A percentile compares a stretch with the other conserved stretches of the same genome.
Conservation (phyloP, 108 stramenopile species). For the Nannochloropsis salina region DNA sequence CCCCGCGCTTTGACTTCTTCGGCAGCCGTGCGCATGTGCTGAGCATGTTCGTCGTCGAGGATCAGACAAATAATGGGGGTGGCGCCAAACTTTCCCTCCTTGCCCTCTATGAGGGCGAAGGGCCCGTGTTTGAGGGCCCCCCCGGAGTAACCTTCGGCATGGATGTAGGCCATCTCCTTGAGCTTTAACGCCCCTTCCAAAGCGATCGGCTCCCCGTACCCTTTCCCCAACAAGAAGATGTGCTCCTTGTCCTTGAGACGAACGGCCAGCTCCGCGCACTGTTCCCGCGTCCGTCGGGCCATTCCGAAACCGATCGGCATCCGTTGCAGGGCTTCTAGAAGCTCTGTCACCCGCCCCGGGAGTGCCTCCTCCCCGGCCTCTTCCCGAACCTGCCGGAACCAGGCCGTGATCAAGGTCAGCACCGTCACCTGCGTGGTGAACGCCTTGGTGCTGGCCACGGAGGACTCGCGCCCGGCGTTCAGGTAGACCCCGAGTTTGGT, state of each 20-base stretch:
- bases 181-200: constrained; percentile 93
- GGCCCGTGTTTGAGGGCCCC: constrained; percentile 95
- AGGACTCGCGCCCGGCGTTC: constrained; percentile 96
- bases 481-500: constrained; percentile 97
- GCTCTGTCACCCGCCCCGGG: constrained; percentile 18
- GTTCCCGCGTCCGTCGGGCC: constrained; percentile 76
- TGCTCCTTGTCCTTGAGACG: constrained; percentile 79
- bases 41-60: constrained; percentile 91
- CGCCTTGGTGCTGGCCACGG: constrained; percentile 99
- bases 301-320: constrained; percentile 95
- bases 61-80: constrained; percentile 98
- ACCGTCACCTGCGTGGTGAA: constrained; percentile 98
- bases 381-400: constrained; percentile 74
- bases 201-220: constrained; percentile 51
- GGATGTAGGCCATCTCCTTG: constrained; percentile 98
- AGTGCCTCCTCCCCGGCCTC: constrained; percentile 53
- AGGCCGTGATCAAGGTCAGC: constrained; percentile 84
- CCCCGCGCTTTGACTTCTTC: constrained; percentile 93
- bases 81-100: constrained; percentile 77
- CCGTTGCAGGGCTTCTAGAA: constrained; percentile 86
- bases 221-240: constrained; percentile 92
- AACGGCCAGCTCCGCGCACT: constrained; percentile 74
- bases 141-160: constrained; percentile 97
- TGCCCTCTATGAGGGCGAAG: constrained; percentile 48
- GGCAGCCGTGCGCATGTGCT: constrained; percentile 84